Evolutionary conservation across 2,329 filamentous ascomycete species (phyloP), one percentile per base, ranked within the genome.

Genomic region (Hypoxylon sp.): DNA sequence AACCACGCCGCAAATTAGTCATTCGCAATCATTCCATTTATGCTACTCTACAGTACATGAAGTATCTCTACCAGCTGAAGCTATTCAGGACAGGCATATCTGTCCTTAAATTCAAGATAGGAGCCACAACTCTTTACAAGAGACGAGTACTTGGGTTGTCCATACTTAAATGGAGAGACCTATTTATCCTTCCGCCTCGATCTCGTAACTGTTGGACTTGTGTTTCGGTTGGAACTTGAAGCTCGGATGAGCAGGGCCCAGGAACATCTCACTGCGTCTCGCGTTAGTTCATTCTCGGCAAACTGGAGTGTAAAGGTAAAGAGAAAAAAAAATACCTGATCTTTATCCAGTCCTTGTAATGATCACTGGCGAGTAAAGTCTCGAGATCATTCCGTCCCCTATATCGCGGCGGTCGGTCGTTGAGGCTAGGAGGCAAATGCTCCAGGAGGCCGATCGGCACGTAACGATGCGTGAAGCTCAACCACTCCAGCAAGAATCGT

Each of bases 331-430:
- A 89, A 79, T 87, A 96, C 94, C 91, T 97, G 75, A 99, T 97
- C 84, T 97, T 98, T 79, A 99, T 94, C 96, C 96, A 99, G 80
- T 99, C 96, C 82, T 91, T 92, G 82, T 97, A 98, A 80, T 98
- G 94, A 70, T 89, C 88, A 80, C 94, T 98, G 13, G 90, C 91
- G 81, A 99, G 86, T 71, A 99, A 82, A n/a, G 93, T 97, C 86
- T 99, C 96, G 77, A 99, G 80, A 59, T 99, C 96, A 80, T 96
- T 91, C 64, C 96, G 86, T 19, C 95, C 94, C 74, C 84, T 87
- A 78, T 92, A 99, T 49, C 89, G 89, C 5, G 95, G 95, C 51
- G 96, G 93, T 19, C 96, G 86, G 78, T 99, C 95, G 75, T 98
- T 94, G 57, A 99, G 87, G 73, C 86, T 91, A 0, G 96, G 94